phyloP scores from a whole-genome alignment of 2,329 filamentous ascomycete species.

The Colletotrichum neosansevieriae region DNA sequence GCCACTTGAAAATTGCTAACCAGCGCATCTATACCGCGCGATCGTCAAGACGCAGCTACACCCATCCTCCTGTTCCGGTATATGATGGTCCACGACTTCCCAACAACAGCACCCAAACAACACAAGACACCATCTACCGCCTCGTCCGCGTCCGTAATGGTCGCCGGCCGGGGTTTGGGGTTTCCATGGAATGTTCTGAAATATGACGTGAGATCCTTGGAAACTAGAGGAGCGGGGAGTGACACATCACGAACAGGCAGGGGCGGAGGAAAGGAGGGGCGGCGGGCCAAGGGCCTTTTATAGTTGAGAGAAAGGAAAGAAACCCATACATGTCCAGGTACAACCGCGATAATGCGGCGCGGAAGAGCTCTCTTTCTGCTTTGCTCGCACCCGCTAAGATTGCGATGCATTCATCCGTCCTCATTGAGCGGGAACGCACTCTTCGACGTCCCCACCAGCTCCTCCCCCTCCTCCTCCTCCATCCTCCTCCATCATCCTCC shows the following conservation, averaged over 20 bases:
- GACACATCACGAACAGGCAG: slow-evolving; percentile 17
- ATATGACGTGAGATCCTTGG: slow-evolving; percentile 34
- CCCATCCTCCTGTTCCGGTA: background rate
- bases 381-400: background rate
- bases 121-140: background rate
- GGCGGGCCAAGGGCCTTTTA: background rate
- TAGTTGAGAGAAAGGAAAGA: slow-evolving; percentile 6
- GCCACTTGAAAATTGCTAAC: too few relatives aligned
- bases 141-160: background rate
- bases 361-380: background rate
- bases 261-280: background rate
- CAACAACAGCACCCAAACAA: background rate
- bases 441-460: background rate
- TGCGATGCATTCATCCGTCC: background rate
- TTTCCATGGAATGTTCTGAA: slow-evolving; percentile 31
- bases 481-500: background rate
- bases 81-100: background rate
- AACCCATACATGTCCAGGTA: slow-evolving; percentile 22
- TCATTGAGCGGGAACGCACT: background rate
- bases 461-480: background rate
- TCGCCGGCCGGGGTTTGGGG: background rate
- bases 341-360: slow-evolving; percentile 7
- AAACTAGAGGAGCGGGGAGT: background rate
- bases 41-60: background rate
- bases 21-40: too few relatives aligned